Percentiles rank a stretch among this genome's conserved stretches.
Conservation (phyloP, 306 rosid species). For the Cicer judaicum region DNA sequence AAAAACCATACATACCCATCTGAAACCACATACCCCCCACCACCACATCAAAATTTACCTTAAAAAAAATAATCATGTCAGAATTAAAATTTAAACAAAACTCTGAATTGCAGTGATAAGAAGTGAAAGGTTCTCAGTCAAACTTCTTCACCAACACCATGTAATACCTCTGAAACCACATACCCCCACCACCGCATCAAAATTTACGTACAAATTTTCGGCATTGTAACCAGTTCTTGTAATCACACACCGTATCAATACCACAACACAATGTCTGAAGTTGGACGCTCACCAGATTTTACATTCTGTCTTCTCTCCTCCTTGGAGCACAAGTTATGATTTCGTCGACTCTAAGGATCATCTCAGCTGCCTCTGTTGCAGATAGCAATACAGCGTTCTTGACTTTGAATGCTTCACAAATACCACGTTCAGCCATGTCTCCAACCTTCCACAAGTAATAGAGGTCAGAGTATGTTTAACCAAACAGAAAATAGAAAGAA, state of each 20-base stretch:
- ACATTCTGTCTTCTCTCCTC: conserved; percentile 95
- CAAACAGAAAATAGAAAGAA: conserved; percentile 16
- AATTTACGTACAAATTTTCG: conserved; percentile 9
- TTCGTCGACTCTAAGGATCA: conserved; percentile 97
- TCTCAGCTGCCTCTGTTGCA: conserved; percentile 96
- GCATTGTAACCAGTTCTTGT: conserved; percentile 32
- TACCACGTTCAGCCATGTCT: conserved; percentile 84
- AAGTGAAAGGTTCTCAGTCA: background rate
- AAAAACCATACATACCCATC: too few relatives aligned
- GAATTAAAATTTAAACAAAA: background rate
- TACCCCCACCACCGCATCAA: background rate
- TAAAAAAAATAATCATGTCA: too few relatives aligned
- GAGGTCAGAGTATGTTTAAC: conserved; percentile 20
- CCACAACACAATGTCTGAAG: conserved; percentile 3
- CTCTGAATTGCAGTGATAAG: background rate
- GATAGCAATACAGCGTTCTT: conserved; percentile 94
- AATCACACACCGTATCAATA: conserved; percentile 12
- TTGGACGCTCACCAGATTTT: conserved; percentile 38
- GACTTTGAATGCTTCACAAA: conserved; percentile 84
- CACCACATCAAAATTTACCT: too few relatives aligned
- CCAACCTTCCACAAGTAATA: conserved; percentile 66
- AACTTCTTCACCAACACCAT: background rate
- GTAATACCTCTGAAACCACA: background rate
- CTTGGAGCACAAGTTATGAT: conserved; percentile 97
- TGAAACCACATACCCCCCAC: too few relatives aligned